Conservation (phyloP, 2,329 filamentous ascomycete species). For the Dactylellina sp. region DNA sequence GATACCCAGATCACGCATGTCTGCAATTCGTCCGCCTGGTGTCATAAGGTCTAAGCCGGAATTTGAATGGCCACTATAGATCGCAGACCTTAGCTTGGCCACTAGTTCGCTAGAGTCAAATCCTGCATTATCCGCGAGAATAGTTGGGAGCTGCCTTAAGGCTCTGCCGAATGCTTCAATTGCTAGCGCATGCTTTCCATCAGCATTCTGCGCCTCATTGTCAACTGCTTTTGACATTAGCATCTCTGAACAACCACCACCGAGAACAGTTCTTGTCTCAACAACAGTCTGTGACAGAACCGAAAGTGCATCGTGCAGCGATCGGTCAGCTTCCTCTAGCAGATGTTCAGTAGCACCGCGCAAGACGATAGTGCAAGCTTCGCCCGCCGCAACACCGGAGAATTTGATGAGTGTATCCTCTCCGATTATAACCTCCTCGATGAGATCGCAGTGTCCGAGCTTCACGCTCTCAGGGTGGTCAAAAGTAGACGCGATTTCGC, state of each 20-base stretch:
- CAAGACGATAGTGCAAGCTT: slow-evolving; percentile 96
- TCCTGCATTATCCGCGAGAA: slow-evolving; percentile 96
- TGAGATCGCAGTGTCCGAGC: slow-evolving; percentile 91
- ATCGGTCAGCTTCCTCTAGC: slow-evolving; percentile 95
- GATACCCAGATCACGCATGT: slow-evolving; percentile 95
- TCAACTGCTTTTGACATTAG: slow-evolving; percentile 98
- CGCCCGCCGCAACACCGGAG: slow-evolving; percentile 90
- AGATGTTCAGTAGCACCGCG: slow-evolving; percentile 97
- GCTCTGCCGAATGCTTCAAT: slow-evolving; percentile 90
- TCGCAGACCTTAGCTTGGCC: slow-evolving; percentile 87
- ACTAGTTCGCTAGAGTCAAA: slow-evolving; percentile 95
- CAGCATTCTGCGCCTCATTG: slow-evolving; percentile 88
- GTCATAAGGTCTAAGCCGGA: slow-evolving; percentile 90
- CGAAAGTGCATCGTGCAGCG: slow-evolving; percentile 92
- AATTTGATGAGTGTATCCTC: slow-evolving; percentile 98
- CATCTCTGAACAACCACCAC: slow-evolving; percentile 98
- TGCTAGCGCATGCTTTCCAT: slow-evolving; percentile 95
- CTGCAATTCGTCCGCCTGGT: slow-evolving; percentile 89
- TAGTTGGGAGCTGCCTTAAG: slow-evolving; percentile 91
- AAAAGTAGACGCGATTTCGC: slow-evolving; percentile 97
- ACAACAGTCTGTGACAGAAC: slow-evolving; percentile 96
- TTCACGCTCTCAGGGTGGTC: slow-evolving; percentile 98
- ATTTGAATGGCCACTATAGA: slow-evolving; percentile 93
- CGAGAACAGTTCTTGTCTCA: slow-evolving; percentile 92
- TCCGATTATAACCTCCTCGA: slow-evolving; percentile 98